These are phyloP conservation scores for Fusarium sulawesiense DNA, from an alignment of 2,329 filamentous ascomycete species.

Conservation along the genomic window DNA sequence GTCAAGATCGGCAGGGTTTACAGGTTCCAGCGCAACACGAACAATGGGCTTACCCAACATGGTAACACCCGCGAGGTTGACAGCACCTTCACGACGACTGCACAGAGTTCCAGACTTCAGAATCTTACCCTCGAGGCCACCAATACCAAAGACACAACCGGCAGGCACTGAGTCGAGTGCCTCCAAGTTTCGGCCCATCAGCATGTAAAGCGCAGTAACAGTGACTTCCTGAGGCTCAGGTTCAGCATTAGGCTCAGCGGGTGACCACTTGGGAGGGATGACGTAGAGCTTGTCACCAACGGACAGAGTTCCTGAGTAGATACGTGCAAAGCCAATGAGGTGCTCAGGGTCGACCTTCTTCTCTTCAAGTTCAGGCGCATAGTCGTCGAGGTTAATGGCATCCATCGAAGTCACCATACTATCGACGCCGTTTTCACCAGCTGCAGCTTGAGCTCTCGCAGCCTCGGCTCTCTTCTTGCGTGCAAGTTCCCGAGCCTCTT, in stretches of 20 bases:
- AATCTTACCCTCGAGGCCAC: conserved; percentile 90
- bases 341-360: conserved; percentile 81
- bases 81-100: conserved; percentile 84
- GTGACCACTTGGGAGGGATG: conserved; percentile 91
- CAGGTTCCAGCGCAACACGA: conserved; percentile 92
- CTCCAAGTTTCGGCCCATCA: conserved; percentile 94
- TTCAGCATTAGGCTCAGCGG: conserved; percentile 75
- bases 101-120: conserved; percentile 95
- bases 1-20: conserved; percentile 87
- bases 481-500: conserved; percentile 89
- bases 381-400: conserved; percentile 68
- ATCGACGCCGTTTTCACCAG: conserved; percentile 61
- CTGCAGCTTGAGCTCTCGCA: conserved; percentile 77
- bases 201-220: conserved; percentile 88
- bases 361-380: conserved; percentile 59
- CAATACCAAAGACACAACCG: conserved; percentile 94
- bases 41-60: conserved; percentile 91
- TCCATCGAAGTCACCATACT: conserved; percentile 71
- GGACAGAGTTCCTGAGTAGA: conserved; percentile 90
- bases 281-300: conserved; percentile 94
- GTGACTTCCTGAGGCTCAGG: conserved; percentile 85
- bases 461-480: conserved; percentile 91
- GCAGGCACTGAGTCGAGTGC: conserved; percentile 86
- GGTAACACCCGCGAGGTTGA: conserved; percentile 88
- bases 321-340: conserved; percentile 91